phyloP scores from a whole-genome alignment of 2,329 filamentous ascomycete genomes.

The Paracamarosporium sp. region DNA sequence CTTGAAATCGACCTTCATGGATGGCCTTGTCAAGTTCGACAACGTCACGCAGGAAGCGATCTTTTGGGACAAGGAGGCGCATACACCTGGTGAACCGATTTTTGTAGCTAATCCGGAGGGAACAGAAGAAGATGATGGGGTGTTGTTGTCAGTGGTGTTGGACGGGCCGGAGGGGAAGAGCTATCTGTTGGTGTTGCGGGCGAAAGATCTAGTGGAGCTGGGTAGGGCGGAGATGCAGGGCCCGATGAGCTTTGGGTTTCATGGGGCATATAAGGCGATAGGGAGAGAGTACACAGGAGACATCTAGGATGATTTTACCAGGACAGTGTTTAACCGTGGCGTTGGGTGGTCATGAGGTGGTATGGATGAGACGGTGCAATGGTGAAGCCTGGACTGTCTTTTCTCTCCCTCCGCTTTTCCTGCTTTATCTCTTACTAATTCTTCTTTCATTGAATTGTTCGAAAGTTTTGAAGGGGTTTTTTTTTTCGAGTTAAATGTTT shows the following conservation, averaged over 20 bases:
- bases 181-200: constrained; percentile 71
- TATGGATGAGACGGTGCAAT: no score
- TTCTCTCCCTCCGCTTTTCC: no score
- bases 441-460: no score
- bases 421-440: no score
- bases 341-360: no score
- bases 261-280: constrained; percentile 60
- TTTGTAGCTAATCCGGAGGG: constrained; percentile 64
- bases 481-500: no score
- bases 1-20: constrained; percentile 66
- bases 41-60: constrained; percentile 58
- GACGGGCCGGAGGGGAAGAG: constrained; percentile 66
- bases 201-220: constrained; percentile 67
- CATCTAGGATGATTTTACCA: constrained; percentile 12
- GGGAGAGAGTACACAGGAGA: constrained; percentile 23
- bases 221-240: constrained; percentile 69
- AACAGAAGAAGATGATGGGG: constrained; percentile 67
- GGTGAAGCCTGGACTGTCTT: no score
- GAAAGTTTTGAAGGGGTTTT: no score
- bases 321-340: no score
- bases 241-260: constrained; percentile 69
- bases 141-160: constrained; percentile 68
- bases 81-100: constrained; percentile 74
- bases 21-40: constrained; percentile 72
- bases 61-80: constrained; percentile 65